These are phyloP conservation scores for Rhododendron ovatum DNA, from an alignment of 148 eudicot species.

Conservation along the genomic window DNA sequence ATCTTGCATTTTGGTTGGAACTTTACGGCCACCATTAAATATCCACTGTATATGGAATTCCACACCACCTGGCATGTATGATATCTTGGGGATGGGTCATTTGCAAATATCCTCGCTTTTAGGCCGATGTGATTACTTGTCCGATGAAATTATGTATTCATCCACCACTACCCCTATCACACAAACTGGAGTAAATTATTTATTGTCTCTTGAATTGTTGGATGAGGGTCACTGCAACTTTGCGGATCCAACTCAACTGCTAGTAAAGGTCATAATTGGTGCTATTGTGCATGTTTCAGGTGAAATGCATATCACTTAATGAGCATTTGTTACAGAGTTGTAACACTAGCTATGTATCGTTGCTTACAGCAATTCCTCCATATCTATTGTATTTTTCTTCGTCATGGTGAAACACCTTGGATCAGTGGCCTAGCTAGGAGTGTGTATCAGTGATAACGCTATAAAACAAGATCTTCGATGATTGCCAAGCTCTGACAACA, in stretches of 20 bases:
- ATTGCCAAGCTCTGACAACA: too few relatives aligned
- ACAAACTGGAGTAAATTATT: background rate
- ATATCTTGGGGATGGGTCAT: background rate
- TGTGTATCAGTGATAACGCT: too few relatives aligned
- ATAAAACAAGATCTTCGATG: too few relatives aligned
- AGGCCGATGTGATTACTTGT: background rate
- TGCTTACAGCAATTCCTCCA: background rate
- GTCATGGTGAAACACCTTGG: background rate
- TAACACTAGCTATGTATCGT: background rate
- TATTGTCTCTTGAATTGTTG: background rate
- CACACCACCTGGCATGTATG: background rate
- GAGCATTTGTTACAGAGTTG: background rate
- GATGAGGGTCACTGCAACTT: background rate
- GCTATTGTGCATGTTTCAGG: background rate
- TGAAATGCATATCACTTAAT: background rate
- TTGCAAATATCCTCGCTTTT: background rate
- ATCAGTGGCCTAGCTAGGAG: too few relatives aligned
- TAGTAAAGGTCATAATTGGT: background rate
- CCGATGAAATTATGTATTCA: background rate
- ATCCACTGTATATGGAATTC: background rate
- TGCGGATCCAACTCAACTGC: background rate
- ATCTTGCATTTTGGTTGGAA: background rate
- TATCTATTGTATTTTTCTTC: background rate
- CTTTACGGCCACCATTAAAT: background rate
- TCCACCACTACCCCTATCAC: background rate